These are phyloP conservation scores for Achlya hypogyna DNA, from an alignment of 352 stramenopile genomes.

Conservation along the genomic window DNA sequence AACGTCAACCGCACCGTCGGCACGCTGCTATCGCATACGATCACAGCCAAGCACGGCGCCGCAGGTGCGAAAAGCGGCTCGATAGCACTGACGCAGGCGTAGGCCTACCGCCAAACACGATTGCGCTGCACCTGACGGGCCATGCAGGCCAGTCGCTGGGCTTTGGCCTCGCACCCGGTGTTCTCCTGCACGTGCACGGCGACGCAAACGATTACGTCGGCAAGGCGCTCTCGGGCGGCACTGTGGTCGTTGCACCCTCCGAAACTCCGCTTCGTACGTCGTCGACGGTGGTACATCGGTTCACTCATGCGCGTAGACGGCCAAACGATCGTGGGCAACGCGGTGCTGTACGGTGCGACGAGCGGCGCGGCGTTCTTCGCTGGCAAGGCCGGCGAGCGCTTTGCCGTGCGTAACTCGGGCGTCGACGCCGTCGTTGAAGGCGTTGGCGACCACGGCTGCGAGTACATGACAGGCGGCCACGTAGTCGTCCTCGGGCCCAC, in stretches of 20 bases:
- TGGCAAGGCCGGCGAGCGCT: slow-evolving; percentile 93
- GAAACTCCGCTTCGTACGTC: slow-evolving; percentile 6
- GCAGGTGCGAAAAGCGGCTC: too few relatives aligned
- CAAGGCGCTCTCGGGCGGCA: slow-evolving; percentile 90
- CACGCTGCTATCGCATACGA: slow-evolving; percentile 91
- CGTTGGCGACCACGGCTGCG: slow-evolving; percentile 93
- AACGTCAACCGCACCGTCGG: slow-evolving; percentile 93
- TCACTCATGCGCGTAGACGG: slow-evolving; percentile 32
- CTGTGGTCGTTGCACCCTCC: slow-evolving; percentile 85
- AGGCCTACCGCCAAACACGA: slow-evolving; percentile 86
- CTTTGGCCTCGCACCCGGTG: slow-evolving; percentile 90
- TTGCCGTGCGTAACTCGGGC: slow-evolving; percentile 95
- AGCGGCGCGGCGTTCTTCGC: slow-evolving; percentile 91
- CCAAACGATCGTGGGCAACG: slow-evolving; percentile 92
- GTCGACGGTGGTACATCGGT: slow-evolving; percentile 1
- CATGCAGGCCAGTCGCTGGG: slow-evolving; percentile 91
- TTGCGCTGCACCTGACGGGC: slow-evolving; percentile 90
- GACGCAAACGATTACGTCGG: slow-evolving; percentile 96
- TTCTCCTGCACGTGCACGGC: slow-evolving; percentile 86
- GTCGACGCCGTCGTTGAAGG: slow-evolving; percentile 94
- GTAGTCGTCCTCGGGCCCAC: slow-evolving; percentile 90
- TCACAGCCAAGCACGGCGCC: slow-evolving; percentile 89
- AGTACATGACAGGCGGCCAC: slow-evolving; percentile 97
- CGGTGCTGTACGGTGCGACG: slow-evolving; percentile 91
- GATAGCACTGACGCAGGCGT: too few relatives aligned